These are phyloP conservation scores for Urostyla sp. DNA, from an alignment of 73 alveolate genomes.

Conservation along the genomic window DNA sequence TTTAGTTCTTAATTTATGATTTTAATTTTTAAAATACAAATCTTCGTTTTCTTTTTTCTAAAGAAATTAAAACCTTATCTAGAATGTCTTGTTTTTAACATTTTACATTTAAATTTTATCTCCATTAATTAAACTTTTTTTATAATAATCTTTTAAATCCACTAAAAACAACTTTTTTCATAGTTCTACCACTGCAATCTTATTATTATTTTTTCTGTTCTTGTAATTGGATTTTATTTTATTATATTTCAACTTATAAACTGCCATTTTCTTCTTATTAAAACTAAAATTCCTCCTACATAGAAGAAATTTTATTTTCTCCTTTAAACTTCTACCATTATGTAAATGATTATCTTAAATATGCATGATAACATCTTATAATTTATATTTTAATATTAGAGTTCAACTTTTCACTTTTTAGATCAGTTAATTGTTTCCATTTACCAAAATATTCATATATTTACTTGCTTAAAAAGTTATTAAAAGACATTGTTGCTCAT, in stretches of 20 bases:
- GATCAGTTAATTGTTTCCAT: conserved; percentile 7
- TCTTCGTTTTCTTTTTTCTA: conserved; percentile 32
- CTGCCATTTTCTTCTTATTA: not conserved
- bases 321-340: conserved; percentile 40
- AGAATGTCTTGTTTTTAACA: not conserved
- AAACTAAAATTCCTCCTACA: not conserved
- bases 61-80: not conserved
- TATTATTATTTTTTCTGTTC: conserved; percentile 5
- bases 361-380: not conserved
- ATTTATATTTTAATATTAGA: not conserved
- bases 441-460: not conserved
- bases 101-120: not conserved
- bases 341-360: conserved; percentile 16
- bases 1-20: not conserved
- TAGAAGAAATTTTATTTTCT: not conserved
- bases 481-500: not conserved
- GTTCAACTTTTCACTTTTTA: not conserved
- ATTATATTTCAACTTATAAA: not conserved
- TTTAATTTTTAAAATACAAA: not conserved
- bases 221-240: not conserved
- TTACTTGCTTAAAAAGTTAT: conserved; percentile 11
- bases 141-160: not conserved
- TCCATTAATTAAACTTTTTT: conserved; percentile 15
- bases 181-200: conserved; percentile 21
- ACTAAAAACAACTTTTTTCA: conserved; percentile 3